Base-by-base conservation (phyloP, 108 stramenopile genomes). In the Fragilaria crotonensis region DNA sequence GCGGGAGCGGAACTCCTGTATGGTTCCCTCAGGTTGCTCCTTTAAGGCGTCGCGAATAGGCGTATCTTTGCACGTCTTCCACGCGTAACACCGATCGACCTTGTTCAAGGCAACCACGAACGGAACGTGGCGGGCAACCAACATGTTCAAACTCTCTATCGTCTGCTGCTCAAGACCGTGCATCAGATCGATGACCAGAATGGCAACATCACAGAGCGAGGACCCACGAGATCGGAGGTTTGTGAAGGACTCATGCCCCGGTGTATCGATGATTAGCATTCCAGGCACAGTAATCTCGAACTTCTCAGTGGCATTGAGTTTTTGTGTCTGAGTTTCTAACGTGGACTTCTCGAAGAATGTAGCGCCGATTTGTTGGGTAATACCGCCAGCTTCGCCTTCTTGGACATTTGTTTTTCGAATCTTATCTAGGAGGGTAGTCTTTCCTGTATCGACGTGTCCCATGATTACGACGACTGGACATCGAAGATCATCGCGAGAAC, bases 381-480 rank as follows among this genome's bases (percentile, higher is more conserved):
- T 99, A 48, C 99, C 99, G 25, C 99, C 99, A 17, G 99, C 99
- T 76, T 99, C 99, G 29, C 97, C 97, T 57, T 96, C 99, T 75
- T 98, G 97, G 18, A 99, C 99, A 66, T 98, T 98, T 18, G 99
- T 99, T 64, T 93, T 95, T 26, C 99, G 83, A 57, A 99, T 99
- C 71, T 98, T 97, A 64, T 99, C 99, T 51, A 99, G 65, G 30
- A 99, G 73, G 77, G 96, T 98, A 44, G 99, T 99, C 73, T 99
- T 99, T 41, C 97, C 98, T 46, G 99, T 98, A 77, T 98, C 97
- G 67, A 98, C 99, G 63, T 99, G 99, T 14, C 99, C 99, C 97
- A 99, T 98, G 62, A 99, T 98, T 54, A 96, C 95, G 20, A 93
- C 90, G 63, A 99, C 89, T 23, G 99, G 97, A 54, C 90, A 94